Percentiles rank a stretch among this genome's conserved stretches.
These are phyloP conservation scores for Taphrina wiesneri DNA, from an alignment of 1,139 yeast species.

Conservation along the genomic window DNA sequence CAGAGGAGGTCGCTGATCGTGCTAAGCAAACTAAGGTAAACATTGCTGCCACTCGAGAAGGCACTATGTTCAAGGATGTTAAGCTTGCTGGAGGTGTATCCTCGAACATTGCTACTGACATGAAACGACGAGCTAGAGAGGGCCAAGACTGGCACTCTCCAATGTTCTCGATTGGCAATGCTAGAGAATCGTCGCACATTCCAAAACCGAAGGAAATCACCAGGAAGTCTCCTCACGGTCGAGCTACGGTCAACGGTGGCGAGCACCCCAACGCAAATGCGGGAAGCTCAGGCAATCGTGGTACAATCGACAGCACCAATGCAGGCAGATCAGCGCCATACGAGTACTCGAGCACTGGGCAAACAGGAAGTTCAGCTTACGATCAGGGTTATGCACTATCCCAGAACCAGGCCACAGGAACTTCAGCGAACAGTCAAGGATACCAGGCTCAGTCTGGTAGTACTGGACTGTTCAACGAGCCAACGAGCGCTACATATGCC, in stretches of 20 bases:
- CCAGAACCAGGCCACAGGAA: background rate
- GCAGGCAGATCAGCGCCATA: conserved; percentile 22
- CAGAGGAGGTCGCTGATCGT: conserved; percentile 26
- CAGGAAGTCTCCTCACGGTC: conserved; percentile 27
- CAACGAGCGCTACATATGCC: background rate
- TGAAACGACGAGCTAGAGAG: conserved; percentile 37
- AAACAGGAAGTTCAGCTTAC: background rate
- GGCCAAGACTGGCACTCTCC: conserved; percentile 40
- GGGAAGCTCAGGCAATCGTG: background rate
- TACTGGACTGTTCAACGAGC: background rate
- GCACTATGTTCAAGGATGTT: conserved; percentile 37
- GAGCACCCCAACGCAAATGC: conserved; percentile 25
- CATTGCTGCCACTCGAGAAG: conserved; percentile 38
- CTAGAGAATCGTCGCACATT: conserved; percentile 16
- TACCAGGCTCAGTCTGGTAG: background rate
- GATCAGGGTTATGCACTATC: background rate
- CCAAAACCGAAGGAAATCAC: conserved; percentile 27
- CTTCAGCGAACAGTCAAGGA: background rate
- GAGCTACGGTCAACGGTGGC: conserved; percentile 27
- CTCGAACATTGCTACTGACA: conserved; percentile 36
- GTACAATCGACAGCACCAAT: conserved; percentile 18
- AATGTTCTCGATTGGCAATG: conserved; percentile 38
- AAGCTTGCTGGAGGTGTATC: conserved; percentile 37
- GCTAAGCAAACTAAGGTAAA: conserved; percentile 35
- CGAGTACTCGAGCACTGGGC: conserved; percentile 16